A percentile compares a stretch with the other conserved stretches of the same genome.
Conservation (phyloP, 148 eudicot species). For the Heliamphora exappendiculata region DNA sequence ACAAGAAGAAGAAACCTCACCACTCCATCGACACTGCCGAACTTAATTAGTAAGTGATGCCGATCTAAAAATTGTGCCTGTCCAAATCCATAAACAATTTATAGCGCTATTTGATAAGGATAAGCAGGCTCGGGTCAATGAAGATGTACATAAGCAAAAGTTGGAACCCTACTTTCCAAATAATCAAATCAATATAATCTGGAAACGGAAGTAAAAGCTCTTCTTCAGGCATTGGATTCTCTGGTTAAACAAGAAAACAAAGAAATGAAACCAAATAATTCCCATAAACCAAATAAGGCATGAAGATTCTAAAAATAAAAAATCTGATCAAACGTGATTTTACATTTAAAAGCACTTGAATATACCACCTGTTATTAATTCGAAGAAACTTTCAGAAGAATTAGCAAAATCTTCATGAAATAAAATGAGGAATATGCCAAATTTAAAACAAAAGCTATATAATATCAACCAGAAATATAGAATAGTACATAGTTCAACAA, state of each 20-base stretch:
- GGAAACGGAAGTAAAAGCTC: slow-evolving; percentile 91
- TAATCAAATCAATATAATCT: slow-evolving; percentile 83
- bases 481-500: background rate
- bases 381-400: background rate
- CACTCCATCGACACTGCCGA: slow-evolving; percentile 97
- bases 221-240: slow-evolving; percentile 90
- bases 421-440: background rate
- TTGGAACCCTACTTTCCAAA: slow-evolving; percentile 71
- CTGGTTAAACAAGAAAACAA: slow-evolving; percentile 37
- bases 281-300: background rate
- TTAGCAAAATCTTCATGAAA: background rate
- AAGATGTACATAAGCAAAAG: background rate
- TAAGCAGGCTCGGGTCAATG: background rate
- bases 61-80: slow-evolving; percentile 98
- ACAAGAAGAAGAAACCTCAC: slow-evolving; percentile 37
- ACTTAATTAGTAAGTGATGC: slow-evolving; percentile 87
- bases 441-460: background rate
- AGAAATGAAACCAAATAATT: slow-evolving; percentile 9
- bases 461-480: background rate
- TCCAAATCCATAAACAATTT: slow-evolving; percentile 13
- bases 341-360: background rate
- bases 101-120: background rate
- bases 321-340: background rate
- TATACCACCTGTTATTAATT: background rate
- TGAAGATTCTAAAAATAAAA: background rate